Evolutionary conservation across 2,329 filamentous ascomycete species (phyloP).

Genomic region (Scedosporium dehoogii): DNA sequence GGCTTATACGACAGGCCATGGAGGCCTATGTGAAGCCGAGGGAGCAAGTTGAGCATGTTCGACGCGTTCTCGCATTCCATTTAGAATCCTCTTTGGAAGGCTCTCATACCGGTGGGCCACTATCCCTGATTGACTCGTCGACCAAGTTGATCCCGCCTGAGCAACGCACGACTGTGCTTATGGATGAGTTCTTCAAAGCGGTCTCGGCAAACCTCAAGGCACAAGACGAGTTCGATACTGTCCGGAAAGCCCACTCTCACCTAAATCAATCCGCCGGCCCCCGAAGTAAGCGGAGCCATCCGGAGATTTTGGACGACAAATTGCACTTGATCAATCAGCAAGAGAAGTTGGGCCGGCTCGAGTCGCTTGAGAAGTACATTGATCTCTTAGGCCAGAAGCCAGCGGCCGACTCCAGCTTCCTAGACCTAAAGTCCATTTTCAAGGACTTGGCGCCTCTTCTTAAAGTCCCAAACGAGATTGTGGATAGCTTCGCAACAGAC

Average conservation of each 20-base stretch:
- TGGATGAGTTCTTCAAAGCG: slow-evolving; percentile 45
- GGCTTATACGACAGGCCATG: slow-evolving; percentile 32
- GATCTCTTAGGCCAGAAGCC: slow-evolving; percentile 41
- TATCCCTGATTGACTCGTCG: slow-evolving; percentile 37
- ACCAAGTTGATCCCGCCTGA: slow-evolving; percentile 3
- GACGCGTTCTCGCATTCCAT: slow-evolving; percentile 43
- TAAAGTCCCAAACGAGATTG: slow-evolving; percentile 39
- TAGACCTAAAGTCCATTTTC: slow-evolving; percentile 40
- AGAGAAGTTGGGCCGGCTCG: slow-evolving; percentile 40
- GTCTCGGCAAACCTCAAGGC: slow-evolving; percentile 42
- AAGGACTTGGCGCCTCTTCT: slow-evolving; percentile 33
- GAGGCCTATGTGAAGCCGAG: slow-evolving; percentile 44
- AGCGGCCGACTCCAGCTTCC: slow-evolving; percentile 36
- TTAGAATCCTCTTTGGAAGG: slow-evolving; percentile 36
- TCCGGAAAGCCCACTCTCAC: slow-evolving; percentile 17
- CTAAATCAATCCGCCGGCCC: slow-evolving; percentile 3
- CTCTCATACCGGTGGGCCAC: slow-evolving; percentile 30
- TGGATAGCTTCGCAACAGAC: slow-evolving; percentile 38
- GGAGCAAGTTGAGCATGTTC: slow-evolving; percentile 46
- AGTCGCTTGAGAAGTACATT: slow-evolving; percentile 40
- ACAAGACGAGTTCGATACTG: slow-evolving; percentile 33
- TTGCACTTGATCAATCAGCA: slow-evolving; percentile 40
- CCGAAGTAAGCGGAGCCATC: not conserved
- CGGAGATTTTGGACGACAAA: slow-evolving; percentile 33
- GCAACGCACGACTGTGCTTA: slow-evolving; percentile 32